These are phyloP conservation scores for Backusella australiensis DNA, from an alignment of 192 early-diverging fungal species.

Conservation along the genomic window DNA sequence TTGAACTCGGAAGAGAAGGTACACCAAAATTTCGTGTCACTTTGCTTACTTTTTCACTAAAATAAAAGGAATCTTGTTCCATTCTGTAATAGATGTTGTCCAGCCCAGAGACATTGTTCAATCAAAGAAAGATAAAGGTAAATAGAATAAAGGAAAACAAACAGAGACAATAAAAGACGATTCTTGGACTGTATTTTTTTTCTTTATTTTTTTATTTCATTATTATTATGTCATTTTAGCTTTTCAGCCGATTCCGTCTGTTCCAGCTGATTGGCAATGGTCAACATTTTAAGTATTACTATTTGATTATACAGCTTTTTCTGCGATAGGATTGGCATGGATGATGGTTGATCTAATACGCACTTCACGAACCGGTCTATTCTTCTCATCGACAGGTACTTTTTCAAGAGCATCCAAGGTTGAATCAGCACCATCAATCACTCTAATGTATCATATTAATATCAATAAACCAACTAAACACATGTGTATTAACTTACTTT, in stretches of 20 bases:
- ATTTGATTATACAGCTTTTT: conserved; percentile 34
- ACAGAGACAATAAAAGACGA: neutral
- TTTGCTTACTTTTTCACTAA: neutral
- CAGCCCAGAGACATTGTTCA: neutral
- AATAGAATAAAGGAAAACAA: neutral
- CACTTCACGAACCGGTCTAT: conserved; percentile 76
- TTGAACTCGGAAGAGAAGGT: conserved; percentile 28
- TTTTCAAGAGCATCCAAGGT: conserved; percentile 86
- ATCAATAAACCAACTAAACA: neutral
- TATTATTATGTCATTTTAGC: neutral
- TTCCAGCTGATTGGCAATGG: conserved; percentile 19
- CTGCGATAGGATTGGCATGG: conserved; percentile 94
- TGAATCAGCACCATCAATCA: conserved; percentile 83
- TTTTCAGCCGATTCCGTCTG: conserved; percentile 11
- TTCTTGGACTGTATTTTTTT: neutral
- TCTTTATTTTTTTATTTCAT: neutral
- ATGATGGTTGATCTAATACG: conserved; percentile 76
- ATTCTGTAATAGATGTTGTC: neutral
- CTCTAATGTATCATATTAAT: conserved; percentile 41
- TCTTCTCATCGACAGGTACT: conserved; percentile 80
- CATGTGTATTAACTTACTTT: conserved; percentile 51
- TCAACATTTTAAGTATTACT: conserved; percentile 8
- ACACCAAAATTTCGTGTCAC: neutral
- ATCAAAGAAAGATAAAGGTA: conserved; percentile 2
- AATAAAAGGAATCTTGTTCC: neutral